Percentiles rank a stretch among this genome's conserved stretches.
phyloP scores from a whole-genome alignment of 495 filamentous ascomycete species.

The Elasticomyces elasticus region DNA sequence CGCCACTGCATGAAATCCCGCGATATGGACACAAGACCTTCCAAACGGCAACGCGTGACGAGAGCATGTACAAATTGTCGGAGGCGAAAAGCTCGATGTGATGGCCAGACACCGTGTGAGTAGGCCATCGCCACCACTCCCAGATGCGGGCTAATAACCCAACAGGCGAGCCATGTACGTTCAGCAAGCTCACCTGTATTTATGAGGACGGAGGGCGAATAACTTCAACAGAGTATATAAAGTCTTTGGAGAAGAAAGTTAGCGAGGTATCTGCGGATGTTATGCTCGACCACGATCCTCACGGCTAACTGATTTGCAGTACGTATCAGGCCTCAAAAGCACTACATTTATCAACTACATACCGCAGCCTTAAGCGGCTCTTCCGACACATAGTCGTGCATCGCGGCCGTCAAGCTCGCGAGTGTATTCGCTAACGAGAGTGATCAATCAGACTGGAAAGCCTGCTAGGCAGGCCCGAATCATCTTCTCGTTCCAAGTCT shows the following conservation, averaged over 20 bases:
- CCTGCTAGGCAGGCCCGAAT: neutral
- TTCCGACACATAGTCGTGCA: too few species aligned
- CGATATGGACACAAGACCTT: neutral
- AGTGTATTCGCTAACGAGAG: too few species aligned
- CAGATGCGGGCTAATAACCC: too few species aligned
- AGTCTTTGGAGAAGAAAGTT: constrained; percentile 15
- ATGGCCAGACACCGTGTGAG: constrained; percentile 12
- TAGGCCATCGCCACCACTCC: too few species aligned
- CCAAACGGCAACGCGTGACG: constrained; percentile 1
- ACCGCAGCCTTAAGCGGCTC: too few species aligned
- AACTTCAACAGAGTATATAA: constrained; percentile 16
- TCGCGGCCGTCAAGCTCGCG: too few species aligned
- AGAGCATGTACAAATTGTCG: constrained; percentile 5
- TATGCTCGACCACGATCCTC: neutral
- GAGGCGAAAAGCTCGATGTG: constrained; percentile 9
- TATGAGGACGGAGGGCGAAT: constrained; percentile 13
- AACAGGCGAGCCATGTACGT: constrained; percentile 7
- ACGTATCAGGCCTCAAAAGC: neutral
- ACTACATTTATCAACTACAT: neutral
- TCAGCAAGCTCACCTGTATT: constrained; percentile 9
- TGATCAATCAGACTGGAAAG: constrained; percentile 1
- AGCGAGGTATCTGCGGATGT: neutral
- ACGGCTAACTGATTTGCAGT: neutral
- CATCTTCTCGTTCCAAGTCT: neutral
- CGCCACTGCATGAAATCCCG: too few species aligned